These are phyloP conservation scores for Spongospora subterranea DNA, from an alignment of 208 protist genomes.

Conservation along the genomic window DNA sequence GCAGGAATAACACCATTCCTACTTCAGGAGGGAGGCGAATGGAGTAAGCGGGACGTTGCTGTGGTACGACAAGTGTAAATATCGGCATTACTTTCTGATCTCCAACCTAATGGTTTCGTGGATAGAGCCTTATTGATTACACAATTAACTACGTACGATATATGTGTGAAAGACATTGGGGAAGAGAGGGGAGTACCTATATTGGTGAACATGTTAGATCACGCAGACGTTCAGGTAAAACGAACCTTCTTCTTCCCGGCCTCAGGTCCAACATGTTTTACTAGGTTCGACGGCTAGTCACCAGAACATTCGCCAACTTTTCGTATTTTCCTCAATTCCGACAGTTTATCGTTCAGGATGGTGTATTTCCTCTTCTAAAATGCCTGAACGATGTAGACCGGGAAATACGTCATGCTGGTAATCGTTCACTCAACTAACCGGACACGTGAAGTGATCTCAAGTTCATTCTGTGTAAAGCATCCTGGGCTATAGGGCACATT, in stretches of 20 bases:
- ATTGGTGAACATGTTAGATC: conserved; percentile 22
- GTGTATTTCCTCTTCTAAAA: conserved; percentile 42
- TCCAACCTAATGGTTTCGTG: not conserved
- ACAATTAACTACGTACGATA: conserved; percentile 21
- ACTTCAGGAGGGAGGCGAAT: conserved; percentile 9
- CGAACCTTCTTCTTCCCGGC: not conserved
- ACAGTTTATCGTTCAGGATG: conserved; percentile 50
- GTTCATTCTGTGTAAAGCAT: not conserved
- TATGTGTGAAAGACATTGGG: conserved; percentile 21
- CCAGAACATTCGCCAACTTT: conserved; percentile 39
- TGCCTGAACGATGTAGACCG: conserved; percentile 50
- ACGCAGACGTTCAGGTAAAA: not conserved
- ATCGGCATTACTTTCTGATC: not conserved
- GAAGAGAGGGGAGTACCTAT: not conserved
- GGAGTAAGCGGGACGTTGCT: conserved; percentile 37
- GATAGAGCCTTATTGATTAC: not conserved
- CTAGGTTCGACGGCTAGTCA: conserved; percentile 6
- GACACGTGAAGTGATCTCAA: not conserved
- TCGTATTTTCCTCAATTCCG: conserved; percentile 39
- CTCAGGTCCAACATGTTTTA: no score
- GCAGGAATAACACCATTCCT: conserved; percentile 11
- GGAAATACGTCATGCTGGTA: conserved; percentile 47
- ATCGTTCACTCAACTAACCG: not conserved
- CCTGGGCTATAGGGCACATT: conserved; percentile 32
- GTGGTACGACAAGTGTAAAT: not conserved